Base-by-base conservation (phyloP, 2,329 filamentous ascomycete genomes). In the Claviceps fusiformis region DNA sequence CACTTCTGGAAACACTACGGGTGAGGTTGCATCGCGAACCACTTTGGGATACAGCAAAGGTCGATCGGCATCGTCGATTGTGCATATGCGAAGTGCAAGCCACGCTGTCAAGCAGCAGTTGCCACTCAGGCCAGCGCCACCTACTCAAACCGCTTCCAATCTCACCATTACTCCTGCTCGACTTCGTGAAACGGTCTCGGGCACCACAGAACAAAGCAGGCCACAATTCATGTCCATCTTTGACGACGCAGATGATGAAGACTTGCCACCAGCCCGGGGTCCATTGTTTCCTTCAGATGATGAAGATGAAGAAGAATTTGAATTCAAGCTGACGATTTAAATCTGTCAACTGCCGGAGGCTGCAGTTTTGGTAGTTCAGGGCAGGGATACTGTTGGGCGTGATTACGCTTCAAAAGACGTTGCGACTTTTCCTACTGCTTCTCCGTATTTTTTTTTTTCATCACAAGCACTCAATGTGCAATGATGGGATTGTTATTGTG, bases 1-100 rank as follows among this genome's bases (percentile, higher is more conserved):
- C 0, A 75, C 75, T 10, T 75, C 80, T 61, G 80, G 82, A 50
- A 79, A 81, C 59, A 77, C 77, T 9, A 75, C 79, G 11, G 84
- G 86, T 1, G 77, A 80, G 27, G 80, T 80, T 6, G 83, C 82
- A 6, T 95, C 90, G 1, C 82, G 84, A 59, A 91, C 82, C 55
- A 95, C 90, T 0, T 78, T 95, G 46, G 91, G 91, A 17, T 95
- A 95, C 66, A 87, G 81, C 55, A 89, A 86, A 67, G 90, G 91
- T 39, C 81, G 88, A 39, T 73, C 73, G 5, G 73, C 77, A 5
- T 76, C 74, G 1, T 74, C 75, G 0, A 67, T 76, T 46, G 63
- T 79, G 35, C 71, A 71, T 15, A 63, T 58, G 31, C 62, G 62
- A 10, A 59, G 56, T 48, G 35, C 53, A 51, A 55, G 50, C 35